A percentile compares a stretch with the other conserved stretches of the same genome.
These are phyloP conservation scores for Ogataea nitratoaversa DNA, from an alignment of 805 yeast species.

Conservation along the genomic window DNA sequence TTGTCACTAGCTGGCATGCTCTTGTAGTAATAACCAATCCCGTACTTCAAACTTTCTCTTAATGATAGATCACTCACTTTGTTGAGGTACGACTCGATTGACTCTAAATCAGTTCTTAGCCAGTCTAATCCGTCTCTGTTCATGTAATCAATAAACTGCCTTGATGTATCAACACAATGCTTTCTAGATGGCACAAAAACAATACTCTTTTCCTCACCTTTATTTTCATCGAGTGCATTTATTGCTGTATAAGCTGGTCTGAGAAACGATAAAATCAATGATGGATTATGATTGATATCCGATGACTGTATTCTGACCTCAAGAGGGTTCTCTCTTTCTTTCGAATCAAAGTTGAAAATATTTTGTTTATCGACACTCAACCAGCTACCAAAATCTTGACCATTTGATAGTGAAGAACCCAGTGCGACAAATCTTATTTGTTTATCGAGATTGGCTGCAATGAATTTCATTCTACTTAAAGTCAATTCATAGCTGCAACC, in stretches of 20 bases:
- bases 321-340: conserved; percentile 51
- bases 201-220: conserved; percentile 33
- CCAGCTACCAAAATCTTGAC: conserved; percentile 82
- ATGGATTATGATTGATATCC: conserved; percentile 45
- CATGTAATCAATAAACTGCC: conserved; percentile 35
- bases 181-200: conserved; percentile 58
- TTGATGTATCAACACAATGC: conserved; percentile 49
- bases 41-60: conserved; percentile 41
- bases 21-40: conserved; percentile 61
- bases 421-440: conserved; percentile 64
- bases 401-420: conserved; percentile 66
- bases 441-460: conserved; percentile 60
- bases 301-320: conserved; percentile 53
- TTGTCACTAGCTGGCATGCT: conserved; percentile 56
- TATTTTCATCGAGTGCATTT: conserved; percentile 27
- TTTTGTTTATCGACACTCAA: conserved; percentile 61
- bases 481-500: conserved; percentile 69
- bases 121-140: conserved; percentile 35
- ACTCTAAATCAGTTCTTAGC: conserved; percentile 35
- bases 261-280: conserved; percentile 47
- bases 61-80: conserved; percentile 46
- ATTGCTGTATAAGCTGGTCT: conserved; percentile 45
- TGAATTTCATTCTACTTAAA: conserved; percentile 67
- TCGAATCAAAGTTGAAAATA: conserved; percentile 67
- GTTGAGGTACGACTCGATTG: conserved; percentile 37